Base-by-base conservation (phyloP, 305 asterid species). In the Fraxinus platypoda region DNA sequence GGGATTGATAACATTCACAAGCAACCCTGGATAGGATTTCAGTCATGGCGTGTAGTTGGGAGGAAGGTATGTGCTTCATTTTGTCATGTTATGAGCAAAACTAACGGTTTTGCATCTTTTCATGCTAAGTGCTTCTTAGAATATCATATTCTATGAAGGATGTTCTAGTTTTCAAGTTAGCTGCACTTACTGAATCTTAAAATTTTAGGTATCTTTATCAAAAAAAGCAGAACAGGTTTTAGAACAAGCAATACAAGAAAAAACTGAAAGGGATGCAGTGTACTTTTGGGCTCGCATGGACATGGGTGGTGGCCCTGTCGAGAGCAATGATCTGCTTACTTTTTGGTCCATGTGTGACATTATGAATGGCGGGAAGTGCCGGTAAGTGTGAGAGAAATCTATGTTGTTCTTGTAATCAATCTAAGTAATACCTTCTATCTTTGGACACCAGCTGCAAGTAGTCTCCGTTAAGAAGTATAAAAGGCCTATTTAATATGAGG, bases 21-120 rank as follows among this genome's bases (percentile, higher is more conserved):
- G 89, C 89, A 94, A 74, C 98, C 99, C 78, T 96, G 99, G 99
- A 91, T 96, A 76, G 99, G 99, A 88, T 96, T 96, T 91, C 99
- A 96, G 91, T 96, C 98, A 80, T 96, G 99, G 99, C 95, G 91
- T 77, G 94, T 98, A 80, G 85, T 95, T 87, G 99, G 94, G 80
- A 92, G 97, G 88, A 91, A 91, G 95, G 99, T 93, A 80, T 33
- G 85, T 74, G 76, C 78, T 74, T 77, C 35, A 77, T 80, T 75
- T 83, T 74, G 49, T 74, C 8, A 74, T 33, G 26, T 74, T 81
- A 35, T 37, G 0, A 8, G 72, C 54, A 54, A 52, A 76, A 71
- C 17, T 34, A 25, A 49, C 73, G 74, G 76, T 82, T 80, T 38
- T 78, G 37, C 82, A 28, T 75, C 33, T n/a, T n/a, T n/a, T n/a